Base-by-base conservation (phyloP, 495 filamentous ascomycete genomes). In the Parachaetomium inaequale region DNA sequence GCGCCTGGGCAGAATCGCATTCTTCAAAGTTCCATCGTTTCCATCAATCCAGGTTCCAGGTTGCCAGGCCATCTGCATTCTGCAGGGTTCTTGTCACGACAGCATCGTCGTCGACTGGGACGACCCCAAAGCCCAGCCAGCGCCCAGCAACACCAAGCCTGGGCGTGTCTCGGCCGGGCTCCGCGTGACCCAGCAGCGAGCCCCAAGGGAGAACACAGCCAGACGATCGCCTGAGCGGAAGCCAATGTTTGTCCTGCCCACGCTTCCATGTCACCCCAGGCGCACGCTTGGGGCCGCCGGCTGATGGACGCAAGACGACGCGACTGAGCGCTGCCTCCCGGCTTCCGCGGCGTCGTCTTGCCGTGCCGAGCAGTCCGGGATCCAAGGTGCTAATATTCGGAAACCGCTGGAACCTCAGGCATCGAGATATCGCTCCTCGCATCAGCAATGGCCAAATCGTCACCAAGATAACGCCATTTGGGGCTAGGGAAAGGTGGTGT, bases 401-500 rank as follows among this genome's bases (percentile, higher is more conserved):
- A 46, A 15, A 4, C 19, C 19, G 6, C 42, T 4, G n/a, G 42
- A 17, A 11, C 42, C 42, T 21, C 15, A 21, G 11, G 10, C 17
- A 46, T 29, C 46, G 46, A 14, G 5, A 11, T 5, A 32, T 19
- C 19, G 49, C 14, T 31, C 42, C 17, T 17, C 42, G 42, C 42
- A 17, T 8, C 49, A 32, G 8, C 45, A 15, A 49, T 49, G 8
- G 45, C 23, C 23, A 25, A 17, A 11, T 32, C 29, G 19, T 40
- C 47, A 45, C 36, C 28, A 15, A 58, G 55, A 58, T 50, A 46
- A 47, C 25, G 46, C 17, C 61, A 45, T 58, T 15, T 25, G 40
- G 40, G 36, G n/a, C 23, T n/a, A 21, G 8, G 21, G n/a, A 63
- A 55, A 65, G 66, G 50, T 65, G 68, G 66, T 71, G 66, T 66